A percentile compares a stretch with the other conserved stretches of the same genome.
phyloP scores from a whole-genome alignment of 2,329 filamentous ascomycete genomes.

The Geosmithia putterillii region DNA sequence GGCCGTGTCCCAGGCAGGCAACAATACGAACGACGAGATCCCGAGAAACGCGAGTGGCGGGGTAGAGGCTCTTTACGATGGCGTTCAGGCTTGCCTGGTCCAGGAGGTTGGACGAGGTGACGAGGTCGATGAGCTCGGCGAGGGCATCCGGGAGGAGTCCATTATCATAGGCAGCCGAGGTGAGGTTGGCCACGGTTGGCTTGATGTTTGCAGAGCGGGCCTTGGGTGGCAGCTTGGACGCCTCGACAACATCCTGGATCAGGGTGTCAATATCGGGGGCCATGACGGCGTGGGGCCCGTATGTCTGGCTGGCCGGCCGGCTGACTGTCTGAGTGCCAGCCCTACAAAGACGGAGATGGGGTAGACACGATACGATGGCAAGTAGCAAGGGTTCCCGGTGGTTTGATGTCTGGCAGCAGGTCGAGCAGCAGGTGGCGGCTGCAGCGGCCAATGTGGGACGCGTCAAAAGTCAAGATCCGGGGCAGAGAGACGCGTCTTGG shows the following conservation, averaged over 20 bases:
- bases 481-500: neutral
- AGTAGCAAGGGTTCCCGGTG: neutral
- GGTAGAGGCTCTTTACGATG: constrained; percentile 65
- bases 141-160: constrained; percentile 54
- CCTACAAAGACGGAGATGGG: neutral
- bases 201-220: constrained; percentile 52
- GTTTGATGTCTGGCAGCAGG: neutral
- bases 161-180: constrained; percentile 50
- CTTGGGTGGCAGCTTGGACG: constrained; percentile 50
- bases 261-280: constrained; percentile 20
- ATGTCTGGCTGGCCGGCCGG: neutral
- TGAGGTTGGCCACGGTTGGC: constrained; percentile 49
- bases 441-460: constrained; percentile 1
- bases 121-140: constrained; percentile 49
- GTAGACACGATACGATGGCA: too few species aligned
- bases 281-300: constrained; percentile 8
- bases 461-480: neutral
- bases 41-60: constrained; percentile 48
- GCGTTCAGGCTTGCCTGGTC: constrained; percentile 63
- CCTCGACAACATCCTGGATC: constrained; percentile 21
- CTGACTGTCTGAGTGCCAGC: neutral
- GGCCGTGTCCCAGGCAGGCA: constrained; percentile 64
- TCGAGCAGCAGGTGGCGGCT: neutral
- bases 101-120: constrained; percentile 54
- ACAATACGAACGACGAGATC: constrained; percentile 53